Base-by-base conservation (phyloP, 2,329 filamentous ascomycete species). In the Paecilomyces variotii region DNA sequence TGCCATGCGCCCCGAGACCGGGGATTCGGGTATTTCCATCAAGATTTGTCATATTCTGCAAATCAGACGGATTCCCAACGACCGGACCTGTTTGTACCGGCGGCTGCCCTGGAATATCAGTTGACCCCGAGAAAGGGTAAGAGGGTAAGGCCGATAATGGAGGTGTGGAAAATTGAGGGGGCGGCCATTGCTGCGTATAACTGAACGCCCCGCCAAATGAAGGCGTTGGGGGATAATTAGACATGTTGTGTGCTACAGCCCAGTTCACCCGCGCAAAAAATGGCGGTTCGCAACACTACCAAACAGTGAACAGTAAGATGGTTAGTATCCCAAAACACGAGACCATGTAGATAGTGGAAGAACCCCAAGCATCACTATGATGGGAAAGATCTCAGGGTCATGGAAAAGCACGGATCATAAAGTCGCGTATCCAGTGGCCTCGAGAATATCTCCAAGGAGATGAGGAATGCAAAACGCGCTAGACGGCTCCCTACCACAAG, bases 211-310 rank as follows among this genome's bases (percentile, higher is more conserved):
- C 71, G 60, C 76, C 76, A 64, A 77, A 80, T 14, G 76, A 68
- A 45, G 78, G 75, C 52, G 73, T 73, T 60, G 72, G 68, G 57
- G 76, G 76, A 69, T 81, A 79, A 60, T 78, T 74, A 55, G 79
- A 77, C 79, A 81, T 81, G 56, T 69, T 57, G 59, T 57, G 59
- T 45, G 35, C 30, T 57, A 54, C 28, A 56, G 30, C 30, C 11
- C 28, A 32, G 10, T 32, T 30, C 14, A 24, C 27, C 12, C 10
- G 26, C 27, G 19, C 27, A 54, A 26, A 35, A 19, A 25, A 56
- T 6, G 5, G 27, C 9, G 35, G 4, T 49, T 25, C 6, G 35
- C 24, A n/a, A 49, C 4, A 45, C 26, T 32, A 54, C 25, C 51
- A 53, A 32, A 53, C 12, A 25, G 32, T 25, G 28, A 45, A n/a